A percentile compares a stretch with the other conserved stretches of the same genome.
Evolutionary conservation across 2,329 filamentous ascomycete species (phyloP).

Genomic region (Amylocarpus encephaloides): DNA sequence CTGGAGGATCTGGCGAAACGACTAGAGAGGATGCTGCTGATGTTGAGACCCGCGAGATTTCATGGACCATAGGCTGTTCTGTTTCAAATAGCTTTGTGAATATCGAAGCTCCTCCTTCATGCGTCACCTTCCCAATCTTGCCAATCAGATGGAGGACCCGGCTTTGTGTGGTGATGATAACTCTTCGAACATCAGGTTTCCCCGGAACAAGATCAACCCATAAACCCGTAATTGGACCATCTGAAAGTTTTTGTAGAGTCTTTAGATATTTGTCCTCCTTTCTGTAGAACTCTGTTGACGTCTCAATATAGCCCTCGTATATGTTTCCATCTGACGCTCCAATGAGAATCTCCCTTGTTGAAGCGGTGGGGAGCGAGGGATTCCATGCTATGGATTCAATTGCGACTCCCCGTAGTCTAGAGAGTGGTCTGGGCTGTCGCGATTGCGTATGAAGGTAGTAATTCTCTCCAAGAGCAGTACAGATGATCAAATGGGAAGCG

Average conservation of each 20-base stretch:
- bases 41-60: slow-evolving; percentile 55
- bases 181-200: slow-evolving; percentile 65
- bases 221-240: slow-evolving; percentile 77
- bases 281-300: slow-evolving; percentile 88
- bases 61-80: slow-evolving; percentile 72
- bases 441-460: slow-evolving; percentile 97
- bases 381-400: slow-evolving; percentile 95
- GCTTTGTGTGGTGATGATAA: slow-evolving; percentile 73
- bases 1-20: slow-evolving; percentile 67
- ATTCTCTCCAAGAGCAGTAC: slow-evolving; percentile 87
- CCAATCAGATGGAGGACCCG: slow-evolving; percentile 77
- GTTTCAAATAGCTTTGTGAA: slow-evolving; percentile 84
- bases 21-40: slow-evolving; percentile 61
- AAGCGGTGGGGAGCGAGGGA: slow-evolving; percentile 83
- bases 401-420: slow-evolving; percentile 74
- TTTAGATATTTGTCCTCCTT: slow-evolving; percentile 92
- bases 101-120: slow-evolving; percentile 77
- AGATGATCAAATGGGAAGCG: slow-evolving; percentile 87
- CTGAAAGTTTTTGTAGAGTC: slow-evolving; percentile 71
- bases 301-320: slow-evolving; percentile 93
- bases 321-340: slow-evolving; percentile 91
- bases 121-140: slow-evolving; percentile 62
- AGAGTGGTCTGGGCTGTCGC: slow-evolving; percentile 74
- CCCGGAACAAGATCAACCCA: slow-evolving; percentile 69
- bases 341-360: slow-evolving; percentile 87